phyloP scores from a whole-genome alignment of 23 red algal species.

The Agarophyton chilense region DNA sequence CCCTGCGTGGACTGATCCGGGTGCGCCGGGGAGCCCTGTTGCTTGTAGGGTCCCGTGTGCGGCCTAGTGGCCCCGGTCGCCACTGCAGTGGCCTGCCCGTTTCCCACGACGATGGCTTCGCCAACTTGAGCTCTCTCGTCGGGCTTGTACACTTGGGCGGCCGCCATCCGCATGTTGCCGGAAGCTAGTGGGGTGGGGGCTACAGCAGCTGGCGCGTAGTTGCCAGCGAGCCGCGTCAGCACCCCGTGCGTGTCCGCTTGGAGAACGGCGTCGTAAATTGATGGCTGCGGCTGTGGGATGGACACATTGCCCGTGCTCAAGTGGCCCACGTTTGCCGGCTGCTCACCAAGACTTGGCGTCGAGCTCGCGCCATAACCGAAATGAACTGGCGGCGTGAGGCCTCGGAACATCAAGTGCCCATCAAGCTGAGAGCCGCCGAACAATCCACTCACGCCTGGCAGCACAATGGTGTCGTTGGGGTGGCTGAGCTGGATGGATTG shows the following conservation, averaged over 20 bases:
- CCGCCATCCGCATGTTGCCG: background rate
- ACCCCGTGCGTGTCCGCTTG: background rate
- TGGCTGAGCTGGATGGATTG: background rate
- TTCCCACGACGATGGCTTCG: background rate
- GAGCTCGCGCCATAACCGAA: background rate
- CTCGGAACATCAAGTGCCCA: background rate
- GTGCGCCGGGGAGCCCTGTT: background rate
- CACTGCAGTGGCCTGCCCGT: background rate
- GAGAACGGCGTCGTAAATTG: background rate
- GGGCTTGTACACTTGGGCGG: background rate
- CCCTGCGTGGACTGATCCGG: background rate
- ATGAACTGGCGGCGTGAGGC: background rate
- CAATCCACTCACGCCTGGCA: background rate
- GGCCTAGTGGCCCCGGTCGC: background rate
- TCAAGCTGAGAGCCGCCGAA: background rate
- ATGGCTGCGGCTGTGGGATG: background rate
- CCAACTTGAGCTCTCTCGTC: background rate
- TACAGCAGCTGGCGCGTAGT: background rate
- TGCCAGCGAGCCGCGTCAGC: background rate
- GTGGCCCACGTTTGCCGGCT: background rate
- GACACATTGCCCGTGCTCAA: no score
- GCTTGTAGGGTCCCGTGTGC: background rate
- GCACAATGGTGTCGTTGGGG: background rate
- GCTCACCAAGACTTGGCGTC: background rate
- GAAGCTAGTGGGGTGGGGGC: background rate